A percentile compares a stretch with the other conserved stretches of the same genome.
phyloP scores from a whole-genome alignment of 2,329 filamentous ascomycete species.

The Colletotrichum abscissum region DNA sequence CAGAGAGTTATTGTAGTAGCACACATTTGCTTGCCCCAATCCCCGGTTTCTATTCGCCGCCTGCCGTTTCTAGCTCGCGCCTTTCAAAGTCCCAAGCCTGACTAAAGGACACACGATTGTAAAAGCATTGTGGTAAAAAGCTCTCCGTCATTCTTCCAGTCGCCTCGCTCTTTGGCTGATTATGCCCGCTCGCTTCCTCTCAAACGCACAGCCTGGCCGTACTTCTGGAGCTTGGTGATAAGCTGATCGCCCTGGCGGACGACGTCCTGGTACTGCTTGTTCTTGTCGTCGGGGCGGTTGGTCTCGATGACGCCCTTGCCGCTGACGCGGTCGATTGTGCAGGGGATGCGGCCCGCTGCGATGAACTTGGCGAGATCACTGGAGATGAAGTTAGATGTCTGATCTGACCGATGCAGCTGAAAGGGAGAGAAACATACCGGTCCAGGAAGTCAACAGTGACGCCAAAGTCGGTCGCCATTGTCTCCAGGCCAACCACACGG shows the following conservation, averaged over 20 bases:
- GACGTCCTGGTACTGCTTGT: constrained; percentile 99
- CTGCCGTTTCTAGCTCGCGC: constrained; percentile 23
- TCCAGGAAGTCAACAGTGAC: constrained; percentile 97
- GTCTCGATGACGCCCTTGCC: constrained; percentile 98
- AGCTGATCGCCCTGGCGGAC: constrained; percentile 97
- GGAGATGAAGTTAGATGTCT: constrained; percentile 8
- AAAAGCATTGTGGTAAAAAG: background rate
- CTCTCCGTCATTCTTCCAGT: background rate
- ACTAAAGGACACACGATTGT: background rate
- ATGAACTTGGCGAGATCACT: constrained; percentile 98
- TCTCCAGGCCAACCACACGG: constrained; percentile 93
- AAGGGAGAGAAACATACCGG: constrained; percentile 68
- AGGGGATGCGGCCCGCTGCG: constrained; percentile 90
- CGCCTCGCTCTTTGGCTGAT: constrained; percentile 8
- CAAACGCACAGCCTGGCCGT: constrained; percentile 94
- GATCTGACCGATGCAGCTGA: background rate
- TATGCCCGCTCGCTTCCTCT: constrained; percentile 93
- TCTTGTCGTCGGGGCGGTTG: constrained; percentile 97
- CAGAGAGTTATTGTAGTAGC: constrained; percentile 41
- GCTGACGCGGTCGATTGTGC: constrained; percentile 96
- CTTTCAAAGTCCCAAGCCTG: background rate
- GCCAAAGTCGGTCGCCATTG: constrained; percentile 97
- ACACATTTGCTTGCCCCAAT: constrained; percentile 35
- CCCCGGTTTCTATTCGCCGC: constrained; percentile 22
- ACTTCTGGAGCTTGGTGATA: constrained; percentile 99